phyloP scores from a whole-genome alignment of 2,329 filamentous ascomycete genomes.

The Ophiostoma australiae region DNA sequence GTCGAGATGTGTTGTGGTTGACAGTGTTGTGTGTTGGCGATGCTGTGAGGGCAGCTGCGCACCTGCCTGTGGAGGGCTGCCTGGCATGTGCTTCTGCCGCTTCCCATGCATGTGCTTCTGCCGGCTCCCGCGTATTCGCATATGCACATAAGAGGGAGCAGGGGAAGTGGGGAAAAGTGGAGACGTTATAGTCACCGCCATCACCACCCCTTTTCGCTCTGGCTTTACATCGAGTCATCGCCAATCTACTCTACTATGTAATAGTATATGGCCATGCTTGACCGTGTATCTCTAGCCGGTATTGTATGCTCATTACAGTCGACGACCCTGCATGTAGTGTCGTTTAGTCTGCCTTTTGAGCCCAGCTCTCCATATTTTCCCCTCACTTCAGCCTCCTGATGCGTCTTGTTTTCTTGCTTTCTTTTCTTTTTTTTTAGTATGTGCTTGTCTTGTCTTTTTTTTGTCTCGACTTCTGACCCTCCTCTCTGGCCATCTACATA shows the following conservation, averaged over 20 bases:
- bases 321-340: background rate
- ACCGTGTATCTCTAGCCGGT: background rate
- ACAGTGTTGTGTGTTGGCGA: background rate
- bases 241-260: no score
- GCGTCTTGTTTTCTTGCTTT: background rate
- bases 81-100: slow-evolving; percentile 15
- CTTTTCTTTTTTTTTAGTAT: background rate
- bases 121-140: slow-evolving; percentile 14
- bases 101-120: background rate
- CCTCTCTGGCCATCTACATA: background rate
- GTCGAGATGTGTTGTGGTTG: background rate
- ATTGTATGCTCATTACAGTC: no score
- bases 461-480: background rate
- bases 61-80: background rate
- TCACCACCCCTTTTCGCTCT: background rate
- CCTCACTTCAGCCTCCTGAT: slow-evolving; percentile 2
- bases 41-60: background rate
- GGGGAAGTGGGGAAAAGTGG: background rate
- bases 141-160: slow-evolving; percentile 6
- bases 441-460: background rate
- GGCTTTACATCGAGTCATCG: background rate
- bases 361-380: slow-evolving; percentile 1
- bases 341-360: background rate
- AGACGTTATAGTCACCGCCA: background rate
- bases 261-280: background rate